Percentiles rank a stretch among this genome's conserved stretches.
Conservation (phyloP, 106 monocot species). For the Amphibolis antarctica region DNA sequence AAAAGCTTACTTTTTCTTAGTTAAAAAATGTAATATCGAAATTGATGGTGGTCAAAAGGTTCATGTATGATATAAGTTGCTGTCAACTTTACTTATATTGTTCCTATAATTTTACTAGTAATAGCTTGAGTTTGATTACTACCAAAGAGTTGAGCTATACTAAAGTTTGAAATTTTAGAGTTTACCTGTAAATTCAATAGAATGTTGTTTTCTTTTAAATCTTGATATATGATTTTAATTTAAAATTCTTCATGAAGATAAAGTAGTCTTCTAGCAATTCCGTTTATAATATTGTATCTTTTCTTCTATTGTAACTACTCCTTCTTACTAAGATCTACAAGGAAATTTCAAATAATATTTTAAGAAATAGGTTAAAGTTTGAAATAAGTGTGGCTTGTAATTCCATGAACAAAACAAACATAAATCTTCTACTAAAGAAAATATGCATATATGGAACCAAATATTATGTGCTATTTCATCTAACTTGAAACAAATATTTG, state of each 20-base stretch:
- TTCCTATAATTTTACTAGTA: not conserved
- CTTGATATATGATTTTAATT: not conserved
- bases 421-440: too few species aligned
- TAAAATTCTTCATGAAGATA: conserved; percentile 3
- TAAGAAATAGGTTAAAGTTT: too few species aligned
- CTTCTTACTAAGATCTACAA: not conserved
- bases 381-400: too few species aligned
- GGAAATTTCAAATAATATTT: too few species aligned
- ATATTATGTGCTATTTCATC: too few species aligned
- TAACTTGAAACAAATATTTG: too few species aligned
- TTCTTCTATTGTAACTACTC: not conserved
- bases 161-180: not conserved
- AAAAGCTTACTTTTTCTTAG: too few species aligned
- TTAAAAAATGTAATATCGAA: too few species aligned
- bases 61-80: too few species aligned
- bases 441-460: too few species aligned
- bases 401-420: too few species aligned
- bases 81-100: not conserved
- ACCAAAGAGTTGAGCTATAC: not conserved
- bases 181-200: not conserved
- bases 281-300: not conserved
- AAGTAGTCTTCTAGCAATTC: not conserved
- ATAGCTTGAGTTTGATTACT: not conserved
- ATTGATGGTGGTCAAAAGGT: too few species aligned
- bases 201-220: conserved; percentile 1